phyloP scores from a whole-genome alignment of 305 asterid genomes.

The Fraxinus greggii region DNA sequence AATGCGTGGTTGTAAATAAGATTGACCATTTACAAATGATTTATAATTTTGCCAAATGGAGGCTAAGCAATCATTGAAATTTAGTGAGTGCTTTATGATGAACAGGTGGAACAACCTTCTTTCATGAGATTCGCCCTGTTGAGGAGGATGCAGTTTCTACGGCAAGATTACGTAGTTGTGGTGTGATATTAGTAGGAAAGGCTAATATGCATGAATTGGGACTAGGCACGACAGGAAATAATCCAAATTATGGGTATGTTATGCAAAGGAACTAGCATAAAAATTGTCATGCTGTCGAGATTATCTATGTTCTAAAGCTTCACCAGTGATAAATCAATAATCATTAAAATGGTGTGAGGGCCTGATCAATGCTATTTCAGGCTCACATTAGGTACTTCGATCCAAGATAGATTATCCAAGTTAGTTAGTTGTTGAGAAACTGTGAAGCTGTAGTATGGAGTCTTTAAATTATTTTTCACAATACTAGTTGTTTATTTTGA shows the following conservation, averaged over 20 bases:
- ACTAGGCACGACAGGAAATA: conserved; percentile 90
- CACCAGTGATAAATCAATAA: neutral
- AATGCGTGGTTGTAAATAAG: neutral
- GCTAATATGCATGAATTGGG: conserved; percentile 99
- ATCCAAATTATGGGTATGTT: conserved; percentile 87
- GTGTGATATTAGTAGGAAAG: conserved; percentile 89
- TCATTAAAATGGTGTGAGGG: neutral
- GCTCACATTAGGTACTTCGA: neutral
- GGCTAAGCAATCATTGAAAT: conserved; percentile 14
- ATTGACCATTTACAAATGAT: neutral
- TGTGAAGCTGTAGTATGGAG: neutral
- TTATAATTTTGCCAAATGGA: neutral
- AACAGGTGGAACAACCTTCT: conserved; percentile 90
- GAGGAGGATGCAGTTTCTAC: conserved; percentile 72
- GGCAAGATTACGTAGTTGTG: conserved; percentile 78
- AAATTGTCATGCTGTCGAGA: neutral
- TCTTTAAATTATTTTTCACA: conserved; percentile 2
- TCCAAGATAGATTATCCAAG: neutral
- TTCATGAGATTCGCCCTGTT: conserved; percentile 70
- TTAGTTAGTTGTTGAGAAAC: neutral
- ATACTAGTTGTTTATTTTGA: neutral
- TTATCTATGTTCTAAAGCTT: conserved; percentile 8
- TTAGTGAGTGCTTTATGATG: conserved; percentile 27
- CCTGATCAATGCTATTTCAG: neutral
- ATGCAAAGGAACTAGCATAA: conserved; percentile 10